Conservation (phyloP, 139 green algal genomes). For the Tetradesmus obliquus region DNA sequence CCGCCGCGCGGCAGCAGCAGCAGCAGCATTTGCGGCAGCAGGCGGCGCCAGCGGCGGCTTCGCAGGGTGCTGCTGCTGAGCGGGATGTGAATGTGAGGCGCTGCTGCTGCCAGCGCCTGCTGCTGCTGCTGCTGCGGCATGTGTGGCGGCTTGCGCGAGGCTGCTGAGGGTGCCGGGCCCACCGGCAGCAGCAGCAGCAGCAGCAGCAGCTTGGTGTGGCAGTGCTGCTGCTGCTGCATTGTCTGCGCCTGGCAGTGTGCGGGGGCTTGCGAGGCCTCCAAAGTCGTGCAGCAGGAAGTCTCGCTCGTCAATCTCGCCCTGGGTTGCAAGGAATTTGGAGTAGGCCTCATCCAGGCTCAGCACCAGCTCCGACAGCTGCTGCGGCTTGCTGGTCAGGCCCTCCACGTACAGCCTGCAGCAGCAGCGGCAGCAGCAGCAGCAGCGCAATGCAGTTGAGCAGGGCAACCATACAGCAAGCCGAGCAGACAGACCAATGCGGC, state of each 20-base stretch:
- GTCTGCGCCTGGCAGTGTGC: neutral
- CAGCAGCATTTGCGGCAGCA: neutral
- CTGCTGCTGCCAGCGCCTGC: neutral
- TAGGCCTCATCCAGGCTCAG: conserved; percentile 37
- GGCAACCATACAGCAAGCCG: no score
- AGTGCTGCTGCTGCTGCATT: neutral
- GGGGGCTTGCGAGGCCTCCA: conserved; percentile 49
- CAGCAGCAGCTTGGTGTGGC: neutral
- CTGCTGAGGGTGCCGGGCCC: neutral
- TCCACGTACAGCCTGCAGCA: neutral
- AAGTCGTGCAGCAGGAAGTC: conserved; percentile 63
- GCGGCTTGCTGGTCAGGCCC: neutral
- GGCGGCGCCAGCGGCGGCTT: conserved; percentile 33
- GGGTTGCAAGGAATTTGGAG: neutral
- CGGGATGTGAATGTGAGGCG: neutral
- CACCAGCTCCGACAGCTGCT: conserved; percentile 42
- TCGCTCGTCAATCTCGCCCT: conserved; percentile 62
- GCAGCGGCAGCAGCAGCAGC: no score
- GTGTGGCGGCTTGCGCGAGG: neutral
- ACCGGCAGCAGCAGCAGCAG: neutral
- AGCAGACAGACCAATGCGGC: neutral
- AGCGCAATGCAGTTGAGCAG: no score
- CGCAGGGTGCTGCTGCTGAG: neutral
- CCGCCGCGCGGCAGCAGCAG: neutral
- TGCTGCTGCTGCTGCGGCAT: neutral